These are phyloP conservation scores for Clitoria ternatea DNA, from an alignment of 306 rosid species.

Conservation along the genomic window DNA sequence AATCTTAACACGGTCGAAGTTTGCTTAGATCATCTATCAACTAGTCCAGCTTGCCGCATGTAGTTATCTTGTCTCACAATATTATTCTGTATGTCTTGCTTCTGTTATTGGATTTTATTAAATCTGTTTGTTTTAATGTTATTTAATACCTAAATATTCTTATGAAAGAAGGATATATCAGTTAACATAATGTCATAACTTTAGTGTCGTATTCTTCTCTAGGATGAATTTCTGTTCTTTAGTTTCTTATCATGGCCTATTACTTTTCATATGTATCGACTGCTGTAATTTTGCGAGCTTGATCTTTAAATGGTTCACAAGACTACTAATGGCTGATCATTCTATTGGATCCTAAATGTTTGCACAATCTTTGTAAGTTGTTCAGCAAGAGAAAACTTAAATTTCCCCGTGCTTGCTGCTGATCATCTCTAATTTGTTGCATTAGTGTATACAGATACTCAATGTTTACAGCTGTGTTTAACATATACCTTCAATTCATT, in stretches of 20 bases:
- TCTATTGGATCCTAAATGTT: neutral
- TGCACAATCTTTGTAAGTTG: neutral
- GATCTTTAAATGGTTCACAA: slow-evolving; percentile 1
- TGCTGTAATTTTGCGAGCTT: neutral
- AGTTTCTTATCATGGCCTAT: neutral
- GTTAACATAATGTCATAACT: neutral
- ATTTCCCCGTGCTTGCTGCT: neutral
- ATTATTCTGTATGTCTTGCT: neutral
- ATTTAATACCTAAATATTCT: neutral
- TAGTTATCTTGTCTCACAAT: neutral
- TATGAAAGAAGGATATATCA: neutral
- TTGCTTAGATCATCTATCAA: neutral
- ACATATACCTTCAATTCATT: neutral
- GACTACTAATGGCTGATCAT: neutral
- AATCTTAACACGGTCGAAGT: neutral
- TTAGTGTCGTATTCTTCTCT: neutral
- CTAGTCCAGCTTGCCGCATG: neutral
- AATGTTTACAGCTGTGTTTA: neutral
- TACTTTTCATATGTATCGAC: neutral
- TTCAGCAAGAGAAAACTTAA: neutral
- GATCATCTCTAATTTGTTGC: neutral
- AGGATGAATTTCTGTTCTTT: neutral
- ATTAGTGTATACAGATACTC: neutral
- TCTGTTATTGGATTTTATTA: slow-evolving; percentile 7
- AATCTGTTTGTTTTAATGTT: neutral